Conservation (phyloP, 495 filamentous ascomycete species). For the Annulohypoxylon maeteangense region DNA sequence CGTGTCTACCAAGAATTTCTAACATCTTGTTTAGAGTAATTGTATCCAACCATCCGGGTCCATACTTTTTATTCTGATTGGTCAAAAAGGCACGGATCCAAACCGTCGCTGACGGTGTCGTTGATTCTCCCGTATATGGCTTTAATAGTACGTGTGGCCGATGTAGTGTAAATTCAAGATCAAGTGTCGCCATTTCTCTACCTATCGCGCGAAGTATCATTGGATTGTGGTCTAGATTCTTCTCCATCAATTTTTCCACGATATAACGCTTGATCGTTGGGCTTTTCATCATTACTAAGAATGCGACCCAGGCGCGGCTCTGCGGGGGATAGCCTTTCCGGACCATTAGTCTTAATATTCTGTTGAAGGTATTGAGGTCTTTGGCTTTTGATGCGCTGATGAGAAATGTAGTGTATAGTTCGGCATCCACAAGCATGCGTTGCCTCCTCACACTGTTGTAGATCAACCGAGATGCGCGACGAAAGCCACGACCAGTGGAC, state of each 20-base stretch:
- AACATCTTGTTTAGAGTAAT: slow-evolving; percentile 49
- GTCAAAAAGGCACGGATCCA: slow-evolving; percentile 42
- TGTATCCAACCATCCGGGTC: slow-evolving; percentile 49
- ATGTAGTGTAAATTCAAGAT: slow-evolving; percentile 48
- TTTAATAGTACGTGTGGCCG: not conserved
- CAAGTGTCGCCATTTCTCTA: slow-evolving; percentile 47
- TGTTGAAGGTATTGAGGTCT: slow-evolving; percentile 49
- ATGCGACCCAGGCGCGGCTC: slow-evolving; percentile 52
- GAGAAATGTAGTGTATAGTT: slow-evolving; percentile 50
- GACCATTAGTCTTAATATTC: slow-evolving; percentile 48
- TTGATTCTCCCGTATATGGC: not conserved
- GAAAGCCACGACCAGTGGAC: slow-evolving; percentile 25
- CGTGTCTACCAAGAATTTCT: slow-evolving; percentile 44
- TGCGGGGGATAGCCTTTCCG: slow-evolving; percentile 43
- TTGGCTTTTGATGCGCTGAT: slow-evolving; percentile 43
- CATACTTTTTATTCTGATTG: slow-evolving; percentile 50
- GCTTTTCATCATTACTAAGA: slow-evolving; percentile 53
- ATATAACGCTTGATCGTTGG: slow-evolving; percentile 52
- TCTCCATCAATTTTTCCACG: slow-evolving; percentile 45
- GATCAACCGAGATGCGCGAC: slow-evolving; percentile 35
- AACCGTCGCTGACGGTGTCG: slow-evolving; percentile 29
- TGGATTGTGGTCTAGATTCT: slow-evolving; percentile 42
- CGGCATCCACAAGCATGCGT: slow-evolving; percentile 46
- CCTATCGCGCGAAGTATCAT: slow-evolving; percentile 39
- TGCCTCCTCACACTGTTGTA: slow-evolving; percentile 33